Conservation (phyloP, 2,329 filamentous ascomycete genomes). For the Fusarium longipes region DNA sequence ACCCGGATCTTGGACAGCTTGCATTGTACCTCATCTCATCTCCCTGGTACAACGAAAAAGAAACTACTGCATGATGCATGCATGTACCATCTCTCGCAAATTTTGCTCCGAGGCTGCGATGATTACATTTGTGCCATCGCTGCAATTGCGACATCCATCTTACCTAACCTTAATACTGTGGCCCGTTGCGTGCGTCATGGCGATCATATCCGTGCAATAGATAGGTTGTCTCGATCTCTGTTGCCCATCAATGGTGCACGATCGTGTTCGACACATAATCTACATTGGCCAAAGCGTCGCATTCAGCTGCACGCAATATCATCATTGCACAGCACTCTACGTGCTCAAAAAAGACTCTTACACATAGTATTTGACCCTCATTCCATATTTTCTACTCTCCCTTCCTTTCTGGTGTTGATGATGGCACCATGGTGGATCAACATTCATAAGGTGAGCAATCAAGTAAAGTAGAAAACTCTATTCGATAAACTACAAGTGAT, state of each 20-base stretch:
- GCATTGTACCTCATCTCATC: constrained; percentile 40
- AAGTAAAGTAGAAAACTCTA: constrained; percentile 12
- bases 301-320: constrained; percentile 1
- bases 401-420: constrained; percentile 4
- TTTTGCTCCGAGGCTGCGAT: constrained; percentile 35
- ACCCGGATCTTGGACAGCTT: constrained; percentile 31
- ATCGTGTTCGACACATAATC: neutral
- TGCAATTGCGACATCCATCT: constrained; percentile 10
- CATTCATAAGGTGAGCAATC: neutral
- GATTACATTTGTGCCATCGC: constrained; percentile 16
- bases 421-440: constrained; percentile 6
- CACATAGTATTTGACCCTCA: neutral
- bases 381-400: constrained; percentile 1
- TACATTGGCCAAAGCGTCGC: neutral
- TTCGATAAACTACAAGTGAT: constrained; percentile 5
- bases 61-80: neutral
- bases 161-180: neutral
- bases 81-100: neutral
- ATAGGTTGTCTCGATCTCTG: constrained; percentile 3
- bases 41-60: constrained; percentile 21
- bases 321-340: neutral
- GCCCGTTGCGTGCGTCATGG: constrained; percentile 18
- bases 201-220: neutral
- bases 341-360: neutral
- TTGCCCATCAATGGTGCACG: constrained; percentile 1